These are phyloP conservation scores for Cadophora gregata DNA, from an alignment of 2,329 filamentous ascomycete genomes.

Conservation along the genomic window DNA sequence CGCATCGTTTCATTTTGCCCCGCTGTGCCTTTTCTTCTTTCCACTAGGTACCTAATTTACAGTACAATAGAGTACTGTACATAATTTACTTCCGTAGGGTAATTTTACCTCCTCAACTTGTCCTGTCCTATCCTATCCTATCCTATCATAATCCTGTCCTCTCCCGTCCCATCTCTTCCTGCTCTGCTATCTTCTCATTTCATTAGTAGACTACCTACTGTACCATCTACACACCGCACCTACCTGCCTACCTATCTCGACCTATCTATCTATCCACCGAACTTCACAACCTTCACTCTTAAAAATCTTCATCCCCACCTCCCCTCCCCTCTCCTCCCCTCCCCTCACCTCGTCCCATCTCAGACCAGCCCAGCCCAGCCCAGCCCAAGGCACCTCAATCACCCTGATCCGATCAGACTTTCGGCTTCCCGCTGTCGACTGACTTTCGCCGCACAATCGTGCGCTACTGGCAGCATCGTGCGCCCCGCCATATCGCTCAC, in stretches of 20 bases:
- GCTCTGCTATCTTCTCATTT: background rate
- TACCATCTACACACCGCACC: no score
- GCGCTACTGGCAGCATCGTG: background rate
- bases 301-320: background rate
- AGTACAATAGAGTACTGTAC: no score
- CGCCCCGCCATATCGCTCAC: background rate
- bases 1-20: background rate
- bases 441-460: constrained; percentile 4
- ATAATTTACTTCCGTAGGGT: no score
- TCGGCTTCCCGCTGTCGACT: background rate
- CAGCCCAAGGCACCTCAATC: background rate
- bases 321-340: no score
- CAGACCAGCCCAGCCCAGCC: background rate
- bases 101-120: no score
- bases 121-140: no score
- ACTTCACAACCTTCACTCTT: background rate
- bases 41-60: no score
- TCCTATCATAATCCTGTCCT: background rate
- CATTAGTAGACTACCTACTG: background rate
- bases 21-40: background rate
- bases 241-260: no score
- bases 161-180: constrained; percentile 7
- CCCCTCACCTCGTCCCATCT: background rate
- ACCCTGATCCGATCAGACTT: constrained; percentile 1
- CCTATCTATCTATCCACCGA: no score